Conservation (phyloP, 441 rosid species). For the Corymbia calophylla region DNA sequence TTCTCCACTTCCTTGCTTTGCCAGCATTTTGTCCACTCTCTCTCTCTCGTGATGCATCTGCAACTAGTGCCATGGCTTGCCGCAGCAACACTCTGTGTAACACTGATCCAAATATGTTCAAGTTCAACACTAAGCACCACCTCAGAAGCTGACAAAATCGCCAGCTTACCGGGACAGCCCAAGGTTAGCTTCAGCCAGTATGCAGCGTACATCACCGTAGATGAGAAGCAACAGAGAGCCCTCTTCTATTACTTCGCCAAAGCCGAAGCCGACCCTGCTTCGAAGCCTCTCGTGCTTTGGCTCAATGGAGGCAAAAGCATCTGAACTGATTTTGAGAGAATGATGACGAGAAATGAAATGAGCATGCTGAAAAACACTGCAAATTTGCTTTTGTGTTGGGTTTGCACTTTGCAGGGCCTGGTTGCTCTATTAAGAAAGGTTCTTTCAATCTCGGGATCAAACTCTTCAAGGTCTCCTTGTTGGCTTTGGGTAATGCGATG, state of each 20-base stretch:
- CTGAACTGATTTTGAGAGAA: neutral
- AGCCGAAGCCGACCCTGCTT: slow-evolving; percentile 31
- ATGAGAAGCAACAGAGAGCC: slow-evolving; percentile 25
- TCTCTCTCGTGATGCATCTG: neutral
- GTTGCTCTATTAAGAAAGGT: slow-evolving; percentile 24
- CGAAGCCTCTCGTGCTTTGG: slow-evolving; percentile 67
- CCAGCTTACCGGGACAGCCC: slow-evolving; percentile 47
- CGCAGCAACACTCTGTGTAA: neutral
- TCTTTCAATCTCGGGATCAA: no score
- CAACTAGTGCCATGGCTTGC: slow-evolving; percentile 2
- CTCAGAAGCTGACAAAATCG: slow-evolving; percentile 4
- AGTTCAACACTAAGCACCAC: neutral
- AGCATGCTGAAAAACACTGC: neutral
- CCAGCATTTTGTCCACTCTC: neutral
- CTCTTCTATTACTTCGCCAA: slow-evolving; percentile 63
- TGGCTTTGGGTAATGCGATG: no score
- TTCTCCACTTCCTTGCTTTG: neutral
- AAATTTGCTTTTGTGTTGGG: neutral
- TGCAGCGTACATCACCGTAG: slow-evolving; percentile 38
- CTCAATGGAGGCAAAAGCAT: slow-evolving; percentile 41
- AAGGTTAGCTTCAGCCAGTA: slow-evolving; percentile 35
- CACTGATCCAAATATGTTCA: neutral
- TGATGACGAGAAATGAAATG: neutral
- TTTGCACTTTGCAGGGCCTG: slow-evolving; percentile 31
- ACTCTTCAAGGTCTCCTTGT: no score